Percentiles rank a stretch among this genome's conserved stretches.
These are phyloP conservation scores for Annulohypoxylon nitens DNA, from an alignment of 495 filamentous ascomycete genomes.

Conservation along the genomic window DNA sequence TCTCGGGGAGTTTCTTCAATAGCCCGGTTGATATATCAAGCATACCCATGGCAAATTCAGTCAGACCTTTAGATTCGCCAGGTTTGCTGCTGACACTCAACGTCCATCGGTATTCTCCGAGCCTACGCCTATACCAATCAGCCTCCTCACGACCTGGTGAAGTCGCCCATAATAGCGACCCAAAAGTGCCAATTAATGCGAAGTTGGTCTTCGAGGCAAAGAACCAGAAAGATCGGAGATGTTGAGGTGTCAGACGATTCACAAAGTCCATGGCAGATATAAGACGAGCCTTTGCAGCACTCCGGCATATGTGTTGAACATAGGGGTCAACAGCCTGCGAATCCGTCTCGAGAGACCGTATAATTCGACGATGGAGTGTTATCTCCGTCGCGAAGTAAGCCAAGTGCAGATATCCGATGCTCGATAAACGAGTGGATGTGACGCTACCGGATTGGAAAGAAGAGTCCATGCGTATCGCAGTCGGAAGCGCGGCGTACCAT, in stretches of 20 bases:
- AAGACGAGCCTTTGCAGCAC: constrained; percentile 83
- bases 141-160: constrained; percentile 89
- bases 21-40: constrained; percentile 72
- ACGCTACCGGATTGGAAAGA: constrained; percentile 53
- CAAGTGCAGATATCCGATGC: constrained; percentile 81
- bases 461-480: constrained; percentile 75
- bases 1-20: constrained; percentile 69
- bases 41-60: constrained; percentile 80
- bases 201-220: constrained; percentile 86
- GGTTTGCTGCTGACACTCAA: constrained; percentile 85
- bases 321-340: constrained; percentile 69
- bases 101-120: constrained; percentile 95
- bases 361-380: constrained; percentile 84
- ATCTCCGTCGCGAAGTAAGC: constrained; percentile 89
- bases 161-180: constrained; percentile 85
- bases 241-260: constrained; percentile 76
- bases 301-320: constrained; percentile 94
- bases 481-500: constrained; percentile 78
- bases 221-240: constrained; percentile 83
- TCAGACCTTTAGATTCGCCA: constrained; percentile 73
- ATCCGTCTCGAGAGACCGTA: constrained; percentile 73
- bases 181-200: constrained; percentile 84
- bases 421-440: constrained; percentile 63
- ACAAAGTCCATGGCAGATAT: constrained; percentile 85
- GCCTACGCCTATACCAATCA: constrained; percentile 89